phyloP scores from a whole-genome alignment of 345 rosid species.

The Corchorus capsularis region DNA sequence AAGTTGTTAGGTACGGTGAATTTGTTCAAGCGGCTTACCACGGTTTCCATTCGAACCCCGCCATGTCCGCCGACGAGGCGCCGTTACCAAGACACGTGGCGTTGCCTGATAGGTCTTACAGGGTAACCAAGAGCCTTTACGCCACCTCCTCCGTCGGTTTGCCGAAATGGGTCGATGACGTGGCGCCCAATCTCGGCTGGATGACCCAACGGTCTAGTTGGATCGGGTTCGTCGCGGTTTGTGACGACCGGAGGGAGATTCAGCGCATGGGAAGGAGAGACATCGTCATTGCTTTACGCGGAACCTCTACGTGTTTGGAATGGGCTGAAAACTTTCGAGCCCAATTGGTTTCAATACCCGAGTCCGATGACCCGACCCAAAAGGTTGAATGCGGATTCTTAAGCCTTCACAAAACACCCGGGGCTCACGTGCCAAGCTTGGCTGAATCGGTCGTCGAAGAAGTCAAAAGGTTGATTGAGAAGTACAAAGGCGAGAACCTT shows the following conservation, averaged over 20 bases:
- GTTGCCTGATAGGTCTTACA: constrained; percentile 65
- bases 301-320: constrained; percentile 91
- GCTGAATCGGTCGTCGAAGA: constrained; percentile 59
- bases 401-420: constrained; percentile 65
- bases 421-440: constrained; percentile 55
- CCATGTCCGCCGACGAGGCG: constrained; percentile 53
- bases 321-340: constrained; percentile 93
- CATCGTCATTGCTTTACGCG: constrained; percentile 87
- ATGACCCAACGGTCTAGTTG: constrained; percentile 96
- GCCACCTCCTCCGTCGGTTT: constrained; percentile 86
- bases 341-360: constrained; percentile 44
- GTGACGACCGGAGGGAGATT: constrained; percentile 77
- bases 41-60: constrained; percentile 78
- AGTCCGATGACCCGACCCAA: constrained; percentile 35
- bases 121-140: constrained; percentile 75
- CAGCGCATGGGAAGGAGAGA: constrained; percentile 96
- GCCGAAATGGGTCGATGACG: constrained; percentile 82
- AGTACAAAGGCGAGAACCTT: constrained; percentile 66
- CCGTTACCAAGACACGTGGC: constrained; percentile 63
- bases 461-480: constrained; percentile 45
- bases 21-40: constrained; percentile 51
- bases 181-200: constrained; percentile 89
- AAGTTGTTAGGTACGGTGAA: constrained; percentile 49
- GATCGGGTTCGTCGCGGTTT: constrained; percentile 92
- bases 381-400: constrained; percentile 86